These are phyloP conservation scores for Gossypium gossypioides DNA, from an alignment of 441 rosid species.

Conservation along the genomic window DNA sequence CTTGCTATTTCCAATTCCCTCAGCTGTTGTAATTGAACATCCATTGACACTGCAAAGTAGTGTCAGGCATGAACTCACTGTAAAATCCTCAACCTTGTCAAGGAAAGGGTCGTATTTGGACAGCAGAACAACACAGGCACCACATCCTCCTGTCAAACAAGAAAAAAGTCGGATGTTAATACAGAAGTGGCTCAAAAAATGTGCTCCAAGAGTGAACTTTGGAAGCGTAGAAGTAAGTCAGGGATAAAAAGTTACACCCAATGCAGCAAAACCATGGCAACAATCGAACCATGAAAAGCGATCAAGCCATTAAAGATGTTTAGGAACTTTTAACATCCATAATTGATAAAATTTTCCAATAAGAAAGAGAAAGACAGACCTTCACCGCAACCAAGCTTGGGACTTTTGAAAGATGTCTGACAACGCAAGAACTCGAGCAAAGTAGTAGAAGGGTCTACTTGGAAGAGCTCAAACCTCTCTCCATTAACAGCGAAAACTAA, in stretches of 20 bases:
- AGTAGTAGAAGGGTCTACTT: slow-evolving; percentile 55
- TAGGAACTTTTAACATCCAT: background rate
- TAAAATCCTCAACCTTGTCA: slow-evolving; percentile 48
- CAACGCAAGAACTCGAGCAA: slow-evolving; percentile 65
- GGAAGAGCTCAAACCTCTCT: slow-evolving; percentile 48
- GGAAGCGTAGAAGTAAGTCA: background rate
- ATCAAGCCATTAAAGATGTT: background rate
- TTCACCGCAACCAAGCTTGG: slow-evolving; percentile 81
- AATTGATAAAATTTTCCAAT: background rate
- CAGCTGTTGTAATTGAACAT: slow-evolving; percentile 66
- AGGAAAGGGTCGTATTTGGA: slow-evolving; percentile 46
- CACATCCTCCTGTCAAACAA: slow-evolving; percentile 65
- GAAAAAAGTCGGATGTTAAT: background rate
- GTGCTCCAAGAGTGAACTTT: background rate
- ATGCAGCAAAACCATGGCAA: background rate
- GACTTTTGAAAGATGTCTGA: slow-evolving; percentile 60
- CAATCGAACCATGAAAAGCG: background rate
- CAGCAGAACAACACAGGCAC: slow-evolving; percentile 69
- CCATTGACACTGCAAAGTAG: slow-evolving; percentile 63
- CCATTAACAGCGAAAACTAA: slow-evolving; percentile 74
- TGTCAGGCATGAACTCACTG: slow-evolving; percentile 70
- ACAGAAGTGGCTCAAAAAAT: background rate
- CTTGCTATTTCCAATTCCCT: slow-evolving; percentile 77
- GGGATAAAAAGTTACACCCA: background rate
- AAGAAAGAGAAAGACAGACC: slow-evolving; percentile 29